Evolutionary conservation across 495 filamentous ascomycete genomes (phyloP).

Genomic region (Hypomontagnella monticulosa): DNA sequence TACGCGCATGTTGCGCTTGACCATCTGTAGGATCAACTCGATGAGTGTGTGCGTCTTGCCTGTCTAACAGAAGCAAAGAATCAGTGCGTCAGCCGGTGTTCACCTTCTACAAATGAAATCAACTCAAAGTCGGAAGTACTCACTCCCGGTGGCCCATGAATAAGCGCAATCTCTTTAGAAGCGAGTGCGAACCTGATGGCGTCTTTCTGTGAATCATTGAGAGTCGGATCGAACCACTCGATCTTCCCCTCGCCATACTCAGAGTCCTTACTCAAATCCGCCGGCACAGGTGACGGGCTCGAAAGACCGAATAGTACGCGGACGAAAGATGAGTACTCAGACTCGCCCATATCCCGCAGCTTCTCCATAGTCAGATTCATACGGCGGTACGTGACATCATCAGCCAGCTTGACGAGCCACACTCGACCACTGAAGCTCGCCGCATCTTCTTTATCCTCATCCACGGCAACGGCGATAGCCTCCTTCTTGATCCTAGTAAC

Average conservation of each 20-base stretch:
- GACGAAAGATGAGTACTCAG: conserved; percentile 77
- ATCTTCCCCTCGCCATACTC: conserved; percentile 55
- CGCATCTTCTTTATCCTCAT: conserved; percentile 67
- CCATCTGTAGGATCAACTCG: conserved; percentile 88
- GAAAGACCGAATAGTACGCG: conserved; percentile 83
- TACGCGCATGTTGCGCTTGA: conserved; percentile 73
- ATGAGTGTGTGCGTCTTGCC: conserved; percentile 98
- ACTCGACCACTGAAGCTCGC: conserved; percentile 67
- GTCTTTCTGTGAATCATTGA: conserved; percentile 92
- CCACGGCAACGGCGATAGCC: conserved; percentile 76
- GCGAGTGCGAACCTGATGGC: conserved; percentile 89
- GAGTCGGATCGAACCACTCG: conserved; percentile 77
- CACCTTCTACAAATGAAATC: background rate
- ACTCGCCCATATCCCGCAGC: conserved; percentile 74
- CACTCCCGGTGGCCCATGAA: conserved; percentile 91
- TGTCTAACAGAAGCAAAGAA: conserved; percentile 58
- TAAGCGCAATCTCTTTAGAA: conserved; percentile 84
- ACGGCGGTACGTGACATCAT: conserved; percentile 90
- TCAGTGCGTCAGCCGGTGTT: background rate
- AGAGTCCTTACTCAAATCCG: conserved; percentile 49
- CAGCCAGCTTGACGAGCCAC: conserved; percentile 87
- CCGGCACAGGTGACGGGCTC: conserved; percentile 64
- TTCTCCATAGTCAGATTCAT: conserved; percentile 91
- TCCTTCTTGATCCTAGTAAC: conserved; percentile 73
- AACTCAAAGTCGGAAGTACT: conserved; percentile 31